Evolutionary conservation across 2,329 filamentous ascomycete species (phyloP).

Genomic region (Diplocarpon rosae): DNA sequence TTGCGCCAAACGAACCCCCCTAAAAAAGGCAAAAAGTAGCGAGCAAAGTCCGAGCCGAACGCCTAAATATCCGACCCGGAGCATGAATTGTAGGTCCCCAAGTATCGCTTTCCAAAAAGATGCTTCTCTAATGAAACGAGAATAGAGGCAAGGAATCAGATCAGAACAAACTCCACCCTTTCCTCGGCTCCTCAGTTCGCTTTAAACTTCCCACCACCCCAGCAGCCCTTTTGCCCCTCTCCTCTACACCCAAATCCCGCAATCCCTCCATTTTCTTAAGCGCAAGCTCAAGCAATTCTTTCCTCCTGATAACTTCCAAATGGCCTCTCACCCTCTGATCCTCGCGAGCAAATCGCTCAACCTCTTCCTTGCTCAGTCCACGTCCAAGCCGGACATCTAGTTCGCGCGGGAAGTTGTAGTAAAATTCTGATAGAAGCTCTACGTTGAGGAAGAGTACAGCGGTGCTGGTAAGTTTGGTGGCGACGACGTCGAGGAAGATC

Average conservation of each 20-base stretch:
- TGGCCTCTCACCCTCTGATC: constrained; percentile 84
- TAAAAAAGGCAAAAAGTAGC: too few species aligned
- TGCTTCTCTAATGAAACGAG: too few species aligned
- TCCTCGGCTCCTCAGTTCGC: constrained; percentile 10
- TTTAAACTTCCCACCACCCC: constrained; percentile 9
- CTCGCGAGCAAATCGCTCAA: constrained; percentile 85
- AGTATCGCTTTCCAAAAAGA: too few species aligned
- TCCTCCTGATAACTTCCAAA: constrained; percentile 81
- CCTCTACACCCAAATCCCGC: constrained; percentile 68
- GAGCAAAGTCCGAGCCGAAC: too few species aligned
- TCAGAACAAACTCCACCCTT: constrained; percentile 21
- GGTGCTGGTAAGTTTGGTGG: constrained; percentile 86
- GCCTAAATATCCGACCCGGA: too few species aligned
- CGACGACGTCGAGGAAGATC: constrained; percentile 93
- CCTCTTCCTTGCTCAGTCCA: constrained; percentile 64
- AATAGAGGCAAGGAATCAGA: too few species aligned
- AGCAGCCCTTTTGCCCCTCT: constrained; percentile 34
- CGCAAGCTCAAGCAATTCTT: constrained; percentile 86
- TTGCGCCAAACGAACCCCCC: too few species aligned
- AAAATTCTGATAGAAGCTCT: constrained; percentile 91
- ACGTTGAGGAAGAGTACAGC: constrained; percentile 96
- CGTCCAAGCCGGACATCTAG: constrained; percentile 78
- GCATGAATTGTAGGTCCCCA: too few species aligned
- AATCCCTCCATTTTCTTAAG: constrained; percentile 93
- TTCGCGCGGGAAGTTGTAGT: constrained; percentile 93